These are phyloP conservation scores for Shiraia bambusicola DNA, from an alignment of 2,329 filamentous ascomycete species.

Conservation along the genomic window DNA sequence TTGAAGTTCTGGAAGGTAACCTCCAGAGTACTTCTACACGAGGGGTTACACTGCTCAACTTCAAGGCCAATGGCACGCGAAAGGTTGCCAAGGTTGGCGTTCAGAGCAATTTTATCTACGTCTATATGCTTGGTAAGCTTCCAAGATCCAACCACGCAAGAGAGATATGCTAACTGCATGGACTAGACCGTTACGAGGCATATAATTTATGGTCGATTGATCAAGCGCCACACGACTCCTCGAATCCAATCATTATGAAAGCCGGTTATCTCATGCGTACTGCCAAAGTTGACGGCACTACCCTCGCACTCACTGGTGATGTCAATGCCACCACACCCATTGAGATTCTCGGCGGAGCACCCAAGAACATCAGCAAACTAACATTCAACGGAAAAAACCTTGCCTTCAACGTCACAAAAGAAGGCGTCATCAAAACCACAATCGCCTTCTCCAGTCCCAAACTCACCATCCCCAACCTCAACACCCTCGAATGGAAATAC, in stretches of 20 bases:
- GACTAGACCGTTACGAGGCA: conserved; percentile 62
- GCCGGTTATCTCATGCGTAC: conserved; percentile 66
- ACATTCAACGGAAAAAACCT: conserved; percentile 60
- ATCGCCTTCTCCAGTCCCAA: conserved; percentile 55
- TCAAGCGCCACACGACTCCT: conserved; percentile 32
- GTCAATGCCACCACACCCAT: conserved; percentile 68
- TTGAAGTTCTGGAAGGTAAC: conserved; percentile 46
- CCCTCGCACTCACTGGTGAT: conserved; percentile 67
- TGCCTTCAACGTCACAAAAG: conserved; percentile 43
- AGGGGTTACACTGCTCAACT: conserved; percentile 55
- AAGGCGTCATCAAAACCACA: conserved; percentile 54
- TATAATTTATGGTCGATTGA: conserved; percentile 71
- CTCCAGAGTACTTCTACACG: conserved; percentile 42
- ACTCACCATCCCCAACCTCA: conserved; percentile 60
- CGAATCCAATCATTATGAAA: conserved; percentile 57
- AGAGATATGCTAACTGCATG: conserved; percentile 2
- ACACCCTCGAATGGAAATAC: conserved; percentile 65
- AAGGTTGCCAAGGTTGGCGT: conserved; percentile 53
- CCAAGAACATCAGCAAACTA: conserved; percentile 55
- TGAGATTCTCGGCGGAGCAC: conserved; percentile 66
- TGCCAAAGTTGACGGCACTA: conserved; percentile 57
- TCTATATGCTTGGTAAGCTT: conserved; percentile 58
- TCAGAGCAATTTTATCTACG: conserved; percentile 48
- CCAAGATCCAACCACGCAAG: conserved; percentile 10
- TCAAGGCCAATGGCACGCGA: conserved; percentile 57